Conservation (phyloP, 495 filamentous ascomycete genomes). For the Hypoxylon fragiforme region DNA sequence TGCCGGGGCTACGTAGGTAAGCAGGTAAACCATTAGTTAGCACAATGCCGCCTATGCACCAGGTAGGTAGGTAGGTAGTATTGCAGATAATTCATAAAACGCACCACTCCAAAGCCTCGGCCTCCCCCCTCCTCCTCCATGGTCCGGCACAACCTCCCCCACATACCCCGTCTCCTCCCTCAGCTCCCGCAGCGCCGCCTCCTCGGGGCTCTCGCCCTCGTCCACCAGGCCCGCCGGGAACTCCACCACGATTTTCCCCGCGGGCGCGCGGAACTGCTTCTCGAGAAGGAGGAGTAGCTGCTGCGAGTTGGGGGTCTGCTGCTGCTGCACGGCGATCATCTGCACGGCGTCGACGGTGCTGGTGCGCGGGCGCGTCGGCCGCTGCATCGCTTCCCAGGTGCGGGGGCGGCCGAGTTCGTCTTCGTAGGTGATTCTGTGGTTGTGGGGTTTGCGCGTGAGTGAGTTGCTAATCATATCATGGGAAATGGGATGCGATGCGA, state of each 20-base stretch:
- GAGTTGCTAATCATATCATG: too few relatives aligned
- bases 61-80: too few relatives aligned
- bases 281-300: constrained; percentile 60
- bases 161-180: constrained; percentile 83
- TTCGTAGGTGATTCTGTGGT: constrained; percentile 61
- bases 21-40: too few relatives aligned
- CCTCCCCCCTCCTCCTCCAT: constrained; percentile 48
- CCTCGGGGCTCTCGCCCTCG: constrained; percentile 67
- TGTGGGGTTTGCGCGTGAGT: too few relatives aligned
- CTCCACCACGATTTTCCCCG: constrained; percentile 71
- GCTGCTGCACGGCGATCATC: constrained; percentile 73
- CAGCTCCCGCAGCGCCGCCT: constrained; percentile 73
- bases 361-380: constrained; percentile 62
- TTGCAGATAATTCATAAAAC: too few relatives aligned
- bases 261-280: constrained; percentile 75
- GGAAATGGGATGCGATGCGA: too few relatives aligned
- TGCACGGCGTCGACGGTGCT: constrained; percentile 75
- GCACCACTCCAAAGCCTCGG: constrained; percentile 76
- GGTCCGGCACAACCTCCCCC: constrained; percentile 53
- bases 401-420: constrained; percentile 64
- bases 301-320: constrained; percentile 44
- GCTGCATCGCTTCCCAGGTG: constrained; percentile 71
- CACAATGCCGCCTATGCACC: too few relatives aligned
- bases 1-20: constrained; percentile 38
- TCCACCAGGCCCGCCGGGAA: constrained; percentile 77